Evolutionary conservation across 2,329 filamentous ascomycete genomes (phyloP).

Genomic region (Stemphylium lycopersici): DNA sequence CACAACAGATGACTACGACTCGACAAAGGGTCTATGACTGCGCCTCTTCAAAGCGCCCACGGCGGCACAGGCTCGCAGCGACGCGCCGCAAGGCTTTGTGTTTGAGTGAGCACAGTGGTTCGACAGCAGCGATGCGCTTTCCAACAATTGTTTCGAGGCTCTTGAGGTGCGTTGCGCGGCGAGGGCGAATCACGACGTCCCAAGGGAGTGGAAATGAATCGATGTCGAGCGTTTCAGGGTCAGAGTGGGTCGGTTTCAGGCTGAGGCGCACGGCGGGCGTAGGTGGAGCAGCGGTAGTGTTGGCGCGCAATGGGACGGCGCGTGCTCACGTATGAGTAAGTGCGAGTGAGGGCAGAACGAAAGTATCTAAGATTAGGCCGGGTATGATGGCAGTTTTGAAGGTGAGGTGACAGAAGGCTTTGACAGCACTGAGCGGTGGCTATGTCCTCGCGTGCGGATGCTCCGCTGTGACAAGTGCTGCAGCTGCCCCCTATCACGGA

Average conservation of each 20-base stretch:
- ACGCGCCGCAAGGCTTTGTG: slow-evolving; percentile 5
- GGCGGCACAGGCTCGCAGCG: slow-evolving; percentile 5
- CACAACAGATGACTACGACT: background rate
- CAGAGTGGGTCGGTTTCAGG: slow-evolving; percentile 40
- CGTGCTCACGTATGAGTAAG: too few species aligned
- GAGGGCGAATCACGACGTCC: slow-evolving; percentile 34
- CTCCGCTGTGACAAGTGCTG: background rate
- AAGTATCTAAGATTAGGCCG: slow-evolving; percentile 2
- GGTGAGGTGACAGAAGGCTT: background rate
- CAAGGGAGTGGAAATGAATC: slow-evolving; percentile 33
- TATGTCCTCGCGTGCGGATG: slow-evolving; percentile 1
- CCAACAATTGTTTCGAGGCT: slow-evolving; percentile 17
- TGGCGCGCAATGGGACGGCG: too few species aligned
- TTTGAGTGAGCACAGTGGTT: slow-evolving; percentile 25
- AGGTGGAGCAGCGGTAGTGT: too few species aligned
- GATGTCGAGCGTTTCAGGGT: slow-evolving; percentile 42
- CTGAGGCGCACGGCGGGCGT: slow-evolving; percentile 10
- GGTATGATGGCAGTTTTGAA: background rate
- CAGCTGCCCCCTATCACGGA: slow-evolving; percentile 5
- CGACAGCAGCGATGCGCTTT: slow-evolving; percentile 25
- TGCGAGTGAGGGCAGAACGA: background rate
- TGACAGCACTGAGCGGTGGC: slow-evolving; percentile 5
- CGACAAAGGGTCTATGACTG: background rate
- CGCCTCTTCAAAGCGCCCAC: slow-evolving; percentile 3
- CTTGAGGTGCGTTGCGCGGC: slow-evolving; percentile 7